phyloP scores from a whole-genome alignment of 1,139 yeast species.

The Yamadazyma blattariae region DNA sequence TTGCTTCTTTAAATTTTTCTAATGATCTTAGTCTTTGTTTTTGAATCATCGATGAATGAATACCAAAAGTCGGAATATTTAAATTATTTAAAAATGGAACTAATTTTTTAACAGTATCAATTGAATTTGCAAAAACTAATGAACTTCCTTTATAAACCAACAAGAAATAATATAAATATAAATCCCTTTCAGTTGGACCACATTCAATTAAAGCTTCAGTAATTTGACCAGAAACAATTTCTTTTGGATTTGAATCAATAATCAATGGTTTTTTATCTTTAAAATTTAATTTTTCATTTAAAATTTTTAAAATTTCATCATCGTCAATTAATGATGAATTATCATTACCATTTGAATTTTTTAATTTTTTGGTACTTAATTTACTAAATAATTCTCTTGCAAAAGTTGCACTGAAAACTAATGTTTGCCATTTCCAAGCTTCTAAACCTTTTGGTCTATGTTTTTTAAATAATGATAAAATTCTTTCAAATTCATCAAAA shows the following conservation, averaged over 20 bases:
- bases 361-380: constrained; percentile 40
- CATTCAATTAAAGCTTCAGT: constrained; percentile 91
- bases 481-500: constrained; percentile 87
- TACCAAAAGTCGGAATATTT: constrained; percentile 69
- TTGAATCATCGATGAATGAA: constrained; percentile 94
- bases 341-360: constrained; percentile 15
- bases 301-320: constrained; percentile 52
- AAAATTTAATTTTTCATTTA: constrained; percentile 59
- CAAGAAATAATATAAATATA: constrained; percentile 83
- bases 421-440: constrained; percentile 75
- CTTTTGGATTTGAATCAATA: constrained; percentile 86
- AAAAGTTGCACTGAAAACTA: constrained; percentile 94
- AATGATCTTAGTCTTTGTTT: constrained; percentile 85
- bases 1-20: constrained; percentile 65
- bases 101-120: constrained; percentile 86
- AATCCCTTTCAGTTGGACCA: constrained; percentile 85
- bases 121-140: constrained; percentile 88
- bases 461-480: constrained; percentile 57
- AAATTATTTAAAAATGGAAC: constrained; percentile 73
- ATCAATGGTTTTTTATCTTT: constrained; percentile 57
- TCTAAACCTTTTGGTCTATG: constrained; percentile 25
- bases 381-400: constrained; percentile 79
- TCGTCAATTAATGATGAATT: constrained; percentile 34
- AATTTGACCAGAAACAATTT: constrained; percentile 70
- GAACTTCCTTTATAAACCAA: constrained; percentile 87